Evolutionary conservation across 2,329 filamentous ascomycete species (phyloP), one percentile per base, ranked within the genome.

Genomic region (Fusarium ramigenum): DNA sequence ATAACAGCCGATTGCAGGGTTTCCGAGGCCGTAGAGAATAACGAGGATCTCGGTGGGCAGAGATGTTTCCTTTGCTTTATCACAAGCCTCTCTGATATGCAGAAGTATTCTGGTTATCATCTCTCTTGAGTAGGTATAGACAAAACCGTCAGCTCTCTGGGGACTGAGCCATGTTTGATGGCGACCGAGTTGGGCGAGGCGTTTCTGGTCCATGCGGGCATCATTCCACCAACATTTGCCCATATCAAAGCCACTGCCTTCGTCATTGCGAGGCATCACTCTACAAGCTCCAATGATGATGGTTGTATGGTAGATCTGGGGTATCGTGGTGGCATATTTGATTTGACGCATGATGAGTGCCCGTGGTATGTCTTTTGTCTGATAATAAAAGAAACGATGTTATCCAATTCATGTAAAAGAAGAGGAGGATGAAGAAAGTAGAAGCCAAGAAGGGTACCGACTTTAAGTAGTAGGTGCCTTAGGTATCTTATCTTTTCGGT

Each of bases 11-110:
- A 64, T n/a, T 30, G 56, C 36, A 19, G 44, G 37, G 11, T 37
- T 46, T 18, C 62, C 62, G 23, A 44, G 11, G 30, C 56, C 62
- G 32, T 52, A 64, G 34, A 64, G 62, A 7, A 52, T 30, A 21
- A 64, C 19, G 8, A 64, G 8, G 23, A 61, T 40, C 23, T 43
- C 44, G 18, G 44, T 12, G 10, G 62, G 56, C 7, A 40, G 40
- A 23, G 4, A 0, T 14, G 4, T 19, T 1, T 15, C 4, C 12
- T 14, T 44, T 21, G 28, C 37, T 12, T 7, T 7, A 11, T 23
- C 18, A 9, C 37, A 43, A 19, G 39, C 53, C 5, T 34, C 6
- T 19, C 10, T 12, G 16, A 57, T 46, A 23, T 15, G 12, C 18
- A 15, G 11, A 15, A 34, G n/a, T 37, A 57, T 19, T 25, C 6